Percentiles rank a stretch among this genome's conserved stretches.
phyloP scores from a whole-genome alignment of 2,329 filamentous ascomycete genomes.

The Arachnomyces sp. region DNA sequence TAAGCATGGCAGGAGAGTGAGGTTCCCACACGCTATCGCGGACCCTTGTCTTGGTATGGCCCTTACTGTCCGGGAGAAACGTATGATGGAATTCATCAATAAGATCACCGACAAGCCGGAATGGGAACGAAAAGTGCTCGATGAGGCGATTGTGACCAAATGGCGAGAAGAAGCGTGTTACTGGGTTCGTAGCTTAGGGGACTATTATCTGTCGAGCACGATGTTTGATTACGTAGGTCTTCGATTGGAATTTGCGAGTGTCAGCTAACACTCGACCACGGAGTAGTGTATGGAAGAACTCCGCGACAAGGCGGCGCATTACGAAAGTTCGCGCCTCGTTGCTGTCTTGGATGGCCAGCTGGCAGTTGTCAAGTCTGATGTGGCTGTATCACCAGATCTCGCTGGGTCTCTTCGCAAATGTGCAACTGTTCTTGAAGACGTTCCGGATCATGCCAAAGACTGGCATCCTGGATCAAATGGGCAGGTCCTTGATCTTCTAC shows the following conservation, averaged over 20 bases:
- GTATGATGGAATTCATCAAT: constrained; percentile 37
- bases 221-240: no score
- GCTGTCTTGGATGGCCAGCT: constrained; percentile 35
- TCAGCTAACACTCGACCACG: constrained; percentile 4
- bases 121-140: constrained; percentile 30
- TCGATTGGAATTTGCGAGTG: no score
- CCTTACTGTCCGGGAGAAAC: constrained; percentile 23
- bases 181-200: no score
- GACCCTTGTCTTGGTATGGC: no score
- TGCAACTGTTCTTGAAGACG: constrained; percentile 44
- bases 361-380: constrained; percentile 47
- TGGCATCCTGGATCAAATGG: constrained; percentile 54
- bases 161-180: no score
- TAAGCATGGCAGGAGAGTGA: no score
- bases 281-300: constrained; percentile 41
- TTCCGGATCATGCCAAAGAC: constrained; percentile 47
- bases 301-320: constrained; percentile 38
- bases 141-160: no score
- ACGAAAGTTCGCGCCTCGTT: constrained; percentile 33
- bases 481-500: constrained; percentile 54
- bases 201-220: no score
- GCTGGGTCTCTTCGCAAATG: constrained; percentile 37
- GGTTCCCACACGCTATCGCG: no score
- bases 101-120: constrained; percentile 35
- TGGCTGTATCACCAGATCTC: constrained; percentile 33